These are phyloP conservation scores for Hanseniaspora mollemarum DNA, from an alignment of 805 yeast species.

Conservation along the genomic window DNA sequence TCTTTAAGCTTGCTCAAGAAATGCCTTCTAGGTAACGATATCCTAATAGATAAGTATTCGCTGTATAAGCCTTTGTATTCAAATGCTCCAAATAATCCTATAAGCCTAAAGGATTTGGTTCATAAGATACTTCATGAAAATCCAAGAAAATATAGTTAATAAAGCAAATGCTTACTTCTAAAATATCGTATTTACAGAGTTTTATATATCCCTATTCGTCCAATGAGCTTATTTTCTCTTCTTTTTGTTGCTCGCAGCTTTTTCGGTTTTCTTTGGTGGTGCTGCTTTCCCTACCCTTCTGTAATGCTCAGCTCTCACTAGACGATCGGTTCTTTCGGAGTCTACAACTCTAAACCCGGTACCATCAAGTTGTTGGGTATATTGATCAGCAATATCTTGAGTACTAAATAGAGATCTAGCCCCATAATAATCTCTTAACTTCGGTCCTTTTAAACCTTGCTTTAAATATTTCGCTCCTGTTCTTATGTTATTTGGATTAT, in stretches of 20 bases:
- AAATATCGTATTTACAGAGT: constrained; percentile 2
- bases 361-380: constrained; percentile 28
- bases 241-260: constrained; percentile 32
- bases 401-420: constrained; percentile 57
- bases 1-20: constrained; percentile 33
- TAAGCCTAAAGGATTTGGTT: constrained; percentile 20
- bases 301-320: constrained; percentile 50
- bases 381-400: constrained; percentile 39
- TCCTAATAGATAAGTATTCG: constrained; percentile 37
- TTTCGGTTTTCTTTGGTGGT: constrained; percentile 58
- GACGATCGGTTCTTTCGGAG: constrained; percentile 59
- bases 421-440: constrained; percentile 62
- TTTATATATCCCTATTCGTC: not conserved
- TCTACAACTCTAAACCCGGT: constrained; percentile 44
- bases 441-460: constrained; percentile 59
- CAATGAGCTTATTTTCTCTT: constrained; percentile 30
- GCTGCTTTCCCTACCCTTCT: constrained; percentile 86
- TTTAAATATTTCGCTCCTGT: constrained; percentile 64
- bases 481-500: constrained; percentile 53
- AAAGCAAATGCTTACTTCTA: not conserved
- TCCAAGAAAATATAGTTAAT: constrained; percentile 17
- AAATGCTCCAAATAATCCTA: constrained; percentile 37
- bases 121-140: constrained; percentile 15
- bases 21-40: constrained; percentile 36
- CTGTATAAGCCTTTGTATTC: constrained; percentile 44